A percentile compares a stretch with the other conserved stretches of the same genome.
phyloP scores from a whole-genome alignment of 345 rosid genomes.

The Anacardium occidentale region DNA sequence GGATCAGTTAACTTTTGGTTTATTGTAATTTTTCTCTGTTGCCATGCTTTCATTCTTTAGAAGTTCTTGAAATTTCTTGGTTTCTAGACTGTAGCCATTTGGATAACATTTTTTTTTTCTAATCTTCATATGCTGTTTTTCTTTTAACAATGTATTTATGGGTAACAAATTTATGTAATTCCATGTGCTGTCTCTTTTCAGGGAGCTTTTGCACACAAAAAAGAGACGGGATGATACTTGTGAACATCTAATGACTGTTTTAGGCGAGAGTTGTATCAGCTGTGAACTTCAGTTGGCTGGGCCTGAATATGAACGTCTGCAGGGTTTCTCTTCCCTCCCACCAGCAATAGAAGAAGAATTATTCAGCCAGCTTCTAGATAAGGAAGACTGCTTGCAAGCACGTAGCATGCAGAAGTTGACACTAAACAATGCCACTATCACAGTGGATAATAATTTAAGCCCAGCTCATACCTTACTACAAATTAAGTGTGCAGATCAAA shows the following conservation, averaged over 20 bases:
- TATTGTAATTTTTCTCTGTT: not conserved
- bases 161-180: not conserved
- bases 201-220: constrained; percentile 65
- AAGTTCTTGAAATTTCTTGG: not conserved
- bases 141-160: not conserved
- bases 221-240: constrained; percentile 50
- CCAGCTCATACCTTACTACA: constrained; percentile 74
- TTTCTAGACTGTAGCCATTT: not conserved
- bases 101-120: no score
- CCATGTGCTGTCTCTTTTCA: constrained; percentile 16
- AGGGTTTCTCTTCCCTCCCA: constrained; percentile 52
- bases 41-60: not conserved
- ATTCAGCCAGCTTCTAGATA: constrained; percentile 33
- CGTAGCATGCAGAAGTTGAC: constrained; percentile 17
- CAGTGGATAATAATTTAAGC: constrained; percentile 60
- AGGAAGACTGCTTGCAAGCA: constrained; percentile 27
- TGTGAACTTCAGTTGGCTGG: constrained; percentile 74
- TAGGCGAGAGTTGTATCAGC: constrained; percentile 59
- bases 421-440: constrained; percentile 38
- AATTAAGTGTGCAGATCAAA: constrained; percentile 64
- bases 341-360: constrained; percentile 51
- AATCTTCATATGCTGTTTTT: no score
- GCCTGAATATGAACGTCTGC: constrained; percentile 45
- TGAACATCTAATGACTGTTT: constrained; percentile 46
- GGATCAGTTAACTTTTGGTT: not conserved